Percentiles rank a stretch among this genome's conserved stretches.
Conservation (phyloP, 192 early-diverging fungal species). For the Phlyctochytrium bullatum region DNA sequence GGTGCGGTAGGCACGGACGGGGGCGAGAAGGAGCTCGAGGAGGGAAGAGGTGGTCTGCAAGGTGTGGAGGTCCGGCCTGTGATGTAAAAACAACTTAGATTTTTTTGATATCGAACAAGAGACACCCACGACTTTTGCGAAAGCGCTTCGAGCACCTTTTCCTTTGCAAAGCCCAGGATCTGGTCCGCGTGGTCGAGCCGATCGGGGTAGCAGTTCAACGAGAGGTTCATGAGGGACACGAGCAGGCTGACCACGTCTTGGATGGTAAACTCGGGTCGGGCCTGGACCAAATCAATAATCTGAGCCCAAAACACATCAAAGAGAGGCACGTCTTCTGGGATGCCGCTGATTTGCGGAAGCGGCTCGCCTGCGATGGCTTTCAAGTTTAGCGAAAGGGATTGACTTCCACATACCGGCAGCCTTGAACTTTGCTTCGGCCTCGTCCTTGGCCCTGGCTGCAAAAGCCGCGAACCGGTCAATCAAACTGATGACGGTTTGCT, state of each 20-base stretch:
- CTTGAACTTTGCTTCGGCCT: constrained; percentile 32
- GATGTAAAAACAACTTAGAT: constrained; percentile 7
- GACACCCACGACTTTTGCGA: neutral
- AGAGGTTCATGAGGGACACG: constrained; percentile 83
- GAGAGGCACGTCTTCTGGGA: constrained; percentile 81
- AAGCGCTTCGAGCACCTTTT: constrained; percentile 48
- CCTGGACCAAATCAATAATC: constrained; percentile 86
- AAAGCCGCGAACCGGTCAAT: constrained; percentile 93
- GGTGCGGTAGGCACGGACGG: constrained; percentile 69
- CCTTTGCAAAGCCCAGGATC: constrained; percentile 87
- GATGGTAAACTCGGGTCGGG: constrained; percentile 86
- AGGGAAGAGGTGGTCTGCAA: constrained; percentile 71
- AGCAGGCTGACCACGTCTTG: constrained; percentile 90
- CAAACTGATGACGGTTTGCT: constrained; percentile 92
- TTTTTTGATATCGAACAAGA: neutral
- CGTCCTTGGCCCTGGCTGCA: constrained; percentile 68
- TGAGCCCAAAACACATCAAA: constrained; percentile 99
- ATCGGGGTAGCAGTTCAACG: constrained; percentile 90
- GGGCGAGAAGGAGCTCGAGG: constrained; percentile 78
- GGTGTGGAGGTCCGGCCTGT: constrained; percentile 67
- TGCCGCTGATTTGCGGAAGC: constrained; percentile 62
- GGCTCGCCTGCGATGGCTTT: constrained; percentile 24
- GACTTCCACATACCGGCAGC: constrained; percentile 18
- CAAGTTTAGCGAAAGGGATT: too few relatives aligned
- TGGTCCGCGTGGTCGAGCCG: constrained; percentile 83